Conservation (phyloP, 495 filamentous ascomycete genomes). For the Penicillium coprophilum region DNA sequence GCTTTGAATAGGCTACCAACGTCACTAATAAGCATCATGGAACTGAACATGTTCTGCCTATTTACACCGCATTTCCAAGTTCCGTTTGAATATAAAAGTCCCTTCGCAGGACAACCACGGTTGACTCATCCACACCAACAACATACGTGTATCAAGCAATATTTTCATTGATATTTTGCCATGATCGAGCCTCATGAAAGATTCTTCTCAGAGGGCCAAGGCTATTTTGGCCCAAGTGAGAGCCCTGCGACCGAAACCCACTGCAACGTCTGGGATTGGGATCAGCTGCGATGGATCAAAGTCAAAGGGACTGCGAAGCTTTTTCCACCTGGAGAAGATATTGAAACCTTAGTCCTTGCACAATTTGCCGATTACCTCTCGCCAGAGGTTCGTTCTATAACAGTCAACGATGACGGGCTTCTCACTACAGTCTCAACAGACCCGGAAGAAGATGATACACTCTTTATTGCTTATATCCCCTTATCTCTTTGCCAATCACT, state of each 20-base stretch:
- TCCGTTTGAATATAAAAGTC: too few relatives aligned
- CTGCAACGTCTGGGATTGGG: slow-evolving; percentile 31
- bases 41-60: too few relatives aligned
- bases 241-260: slow-evolving; percentile 16
- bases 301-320: slow-evolving; percentile 27
- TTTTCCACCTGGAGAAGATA: slow-evolving; percentile 21
- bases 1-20: too few relatives aligned
- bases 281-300: slow-evolving; percentile 21
- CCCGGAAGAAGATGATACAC: slow-evolving; percentile 23
- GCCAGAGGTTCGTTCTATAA: slow-evolving; percentile 20
- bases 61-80: too few relatives aligned
- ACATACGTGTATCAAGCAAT: too few relatives aligned
- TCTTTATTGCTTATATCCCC: slow-evolving; percentile 23
- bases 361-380: slow-evolving; percentile 24
- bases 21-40: too few relatives aligned
- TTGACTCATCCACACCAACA: too few relatives aligned
- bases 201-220: slow-evolving; percentile 23
- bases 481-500: slow-evolving; percentile 19
- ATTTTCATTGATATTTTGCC: too few relatives aligned
- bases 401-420: slow-evolving; percentile 25
- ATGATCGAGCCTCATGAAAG: slow-evolving; percentile 14
- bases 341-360: slow-evolving; percentile 15
- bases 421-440: slow-evolving; percentile 23
- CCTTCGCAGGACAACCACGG: too few relatives aligned
- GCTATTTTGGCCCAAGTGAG: slow-evolving; percentile 17